Evolutionary conservation across 768 basidiomycete genomes (phyloP).

Genomic region (Phlegmacium glaucopus): DNA sequence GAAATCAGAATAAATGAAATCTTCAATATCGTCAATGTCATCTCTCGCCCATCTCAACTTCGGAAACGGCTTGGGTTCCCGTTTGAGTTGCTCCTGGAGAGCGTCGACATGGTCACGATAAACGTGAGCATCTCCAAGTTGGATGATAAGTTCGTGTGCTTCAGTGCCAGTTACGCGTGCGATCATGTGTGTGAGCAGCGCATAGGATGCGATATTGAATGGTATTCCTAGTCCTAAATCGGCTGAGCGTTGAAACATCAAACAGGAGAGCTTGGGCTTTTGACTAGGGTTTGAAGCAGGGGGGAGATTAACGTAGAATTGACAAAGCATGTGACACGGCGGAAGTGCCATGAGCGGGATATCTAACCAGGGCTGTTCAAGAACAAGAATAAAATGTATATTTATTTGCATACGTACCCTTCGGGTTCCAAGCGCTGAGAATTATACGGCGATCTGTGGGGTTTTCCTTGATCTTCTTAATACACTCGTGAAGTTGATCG

Average conservation of each 20-base stretch:
- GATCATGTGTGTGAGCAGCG: slow-evolving; percentile 95
- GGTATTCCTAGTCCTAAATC: slow-evolving; percentile 97
- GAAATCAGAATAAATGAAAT: slow-evolving; percentile 77
- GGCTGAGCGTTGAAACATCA: slow-evolving; percentile 97
- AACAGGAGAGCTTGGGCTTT: slow-evolving; percentile 80
- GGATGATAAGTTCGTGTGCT: slow-evolving; percentile 88
- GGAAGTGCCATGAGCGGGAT: slow-evolving; percentile 94
- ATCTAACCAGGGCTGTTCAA: slow-evolving; percentile 43
- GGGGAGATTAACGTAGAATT: slow-evolving; percentile 96
- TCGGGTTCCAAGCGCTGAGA: slow-evolving; percentile 96
- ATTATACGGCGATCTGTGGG: slow-evolving; percentile 95
- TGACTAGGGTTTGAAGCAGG: slow-evolving; percentile 39
- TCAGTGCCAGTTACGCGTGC: slow-evolving; percentile 87
- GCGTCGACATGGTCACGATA: slow-evolving; percentile 91
- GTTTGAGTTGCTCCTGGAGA: slow-evolving; percentile 74
- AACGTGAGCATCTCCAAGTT: slow-evolving; percentile 97
- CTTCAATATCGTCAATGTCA: slow-evolving; percentile 69
- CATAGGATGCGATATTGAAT: slow-evolving; percentile 99
- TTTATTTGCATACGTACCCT: slow-evolving; percentile 53
- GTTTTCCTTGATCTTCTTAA: slow-evolving; percentile 87
- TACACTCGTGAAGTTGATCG: slow-evolving; percentile 88
- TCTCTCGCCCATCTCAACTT: slow-evolving; percentile 70
- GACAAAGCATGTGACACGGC: slow-evolving; percentile 98
- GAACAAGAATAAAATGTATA: slow-evolving; percentile 1
- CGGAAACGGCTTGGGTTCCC: slow-evolving; percentile 82